Evolutionary conservation across 2,329 filamentous ascomycete genomes (phyloP).

Genomic region (Fusarium newnesense): DNA sequence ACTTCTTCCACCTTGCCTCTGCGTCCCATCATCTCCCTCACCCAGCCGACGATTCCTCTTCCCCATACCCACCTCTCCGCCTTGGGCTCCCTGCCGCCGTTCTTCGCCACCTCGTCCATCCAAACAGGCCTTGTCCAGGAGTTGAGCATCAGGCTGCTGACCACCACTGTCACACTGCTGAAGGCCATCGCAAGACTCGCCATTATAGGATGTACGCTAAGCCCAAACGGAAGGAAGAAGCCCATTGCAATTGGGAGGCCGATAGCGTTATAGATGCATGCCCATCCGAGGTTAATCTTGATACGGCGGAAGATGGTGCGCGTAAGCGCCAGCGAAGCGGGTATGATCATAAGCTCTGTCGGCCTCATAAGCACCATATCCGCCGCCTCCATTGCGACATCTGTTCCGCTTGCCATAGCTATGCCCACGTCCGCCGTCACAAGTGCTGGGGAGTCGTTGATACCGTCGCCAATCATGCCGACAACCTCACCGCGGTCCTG

Average conservation of each 20-base stretch:
- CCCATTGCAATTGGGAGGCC: constrained; percentile 98
- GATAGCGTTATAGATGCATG: constrained; percentile 90
- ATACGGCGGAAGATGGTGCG: constrained; percentile 90
- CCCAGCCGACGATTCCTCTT: constrained; percentile 54
- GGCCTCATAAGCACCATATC: constrained; percentile 95
- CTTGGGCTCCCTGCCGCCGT: not conserved
- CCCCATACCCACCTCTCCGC: constrained; percentile 39
- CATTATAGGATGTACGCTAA: constrained; percentile 91
- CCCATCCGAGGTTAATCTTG: constrained; percentile 92
- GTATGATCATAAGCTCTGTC: constrained; percentile 91
- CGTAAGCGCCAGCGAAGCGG: constrained; percentile 84
- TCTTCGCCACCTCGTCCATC: constrained; percentile 77
- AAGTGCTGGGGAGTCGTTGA: constrained; percentile 96
- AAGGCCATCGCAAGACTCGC: constrained; percentile 94
- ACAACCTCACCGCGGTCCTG: constrained; percentile 81
- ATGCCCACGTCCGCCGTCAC: constrained; percentile 94
- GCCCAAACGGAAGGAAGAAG: constrained; percentile 88
- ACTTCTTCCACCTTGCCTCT: constrained; percentile 58
- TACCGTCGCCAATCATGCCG: constrained; percentile 97
- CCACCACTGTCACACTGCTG: constrained; percentile 89
- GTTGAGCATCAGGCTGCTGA: constrained; percentile 83
- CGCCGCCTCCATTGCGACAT: constrained; percentile 97
- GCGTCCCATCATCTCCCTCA: constrained; percentile 52
- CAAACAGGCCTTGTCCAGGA: constrained; percentile 86
- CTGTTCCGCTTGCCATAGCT: constrained; percentile 89